phyloP scores from a whole-genome alignment of 164 flowering plant species.

The Vitis rotundifolia region DNA sequence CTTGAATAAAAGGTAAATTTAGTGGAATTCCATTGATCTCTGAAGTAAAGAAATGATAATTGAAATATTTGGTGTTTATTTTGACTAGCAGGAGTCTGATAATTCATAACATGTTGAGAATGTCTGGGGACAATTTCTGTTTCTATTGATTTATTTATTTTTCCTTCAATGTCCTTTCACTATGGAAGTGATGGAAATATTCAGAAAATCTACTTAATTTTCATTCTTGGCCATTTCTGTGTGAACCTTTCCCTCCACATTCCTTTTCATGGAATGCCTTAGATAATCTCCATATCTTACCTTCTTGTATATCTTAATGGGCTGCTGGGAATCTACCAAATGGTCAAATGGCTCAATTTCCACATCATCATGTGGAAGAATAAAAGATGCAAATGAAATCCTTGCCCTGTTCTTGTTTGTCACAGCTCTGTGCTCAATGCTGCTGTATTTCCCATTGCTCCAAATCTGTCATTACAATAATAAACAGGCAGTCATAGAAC shows the following conservation, averaged over 20 bases:
- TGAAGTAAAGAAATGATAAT: no score
- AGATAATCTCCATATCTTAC: constrained; percentile 28
- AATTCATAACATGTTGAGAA: no score
- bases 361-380: constrained; percentile 17
- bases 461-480: constrained; percentile 9
- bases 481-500: not conserved
- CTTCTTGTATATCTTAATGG: constrained; percentile 23
- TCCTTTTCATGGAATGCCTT: constrained; percentile 10
- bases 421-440: constrained; percentile 35
- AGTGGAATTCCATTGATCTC: no score
- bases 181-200: no score
- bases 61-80: no score
- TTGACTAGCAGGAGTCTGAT: no score
- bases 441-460: constrained; percentile 33
- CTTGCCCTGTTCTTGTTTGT: constrained; percentile 22
- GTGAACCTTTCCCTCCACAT: constrained; percentile 29
- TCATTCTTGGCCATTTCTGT: constrained; percentile 5
- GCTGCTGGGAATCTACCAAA: constrained; percentile 8
- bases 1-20: no score
- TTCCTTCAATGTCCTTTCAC: no score
- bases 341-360: constrained; percentile 29
- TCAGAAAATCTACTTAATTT: no score
- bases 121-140: no score
- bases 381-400: constrained; percentile 25
- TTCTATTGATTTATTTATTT: no score